Conservation (phyloP, 768 basidiomycete genomes). For the Trametes cingulata region DNA sequence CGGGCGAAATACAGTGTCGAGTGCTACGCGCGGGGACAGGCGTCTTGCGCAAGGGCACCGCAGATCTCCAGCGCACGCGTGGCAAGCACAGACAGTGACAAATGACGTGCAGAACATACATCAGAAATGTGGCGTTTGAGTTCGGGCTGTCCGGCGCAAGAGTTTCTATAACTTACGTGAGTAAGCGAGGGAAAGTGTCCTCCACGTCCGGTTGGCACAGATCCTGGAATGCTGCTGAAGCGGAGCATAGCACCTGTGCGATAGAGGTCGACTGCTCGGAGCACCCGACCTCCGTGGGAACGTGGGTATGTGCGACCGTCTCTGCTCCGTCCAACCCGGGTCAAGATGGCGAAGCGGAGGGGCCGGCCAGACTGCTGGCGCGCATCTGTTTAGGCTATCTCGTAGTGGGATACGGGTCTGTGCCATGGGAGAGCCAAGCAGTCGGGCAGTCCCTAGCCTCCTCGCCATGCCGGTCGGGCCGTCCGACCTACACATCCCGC, state of each 20-base stretch:
- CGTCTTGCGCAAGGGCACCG: not conserved
- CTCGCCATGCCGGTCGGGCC: constrained; percentile 15
- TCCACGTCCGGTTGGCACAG: constrained; percentile 13
- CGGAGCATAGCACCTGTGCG: not conserved
- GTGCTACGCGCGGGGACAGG: not conserved
- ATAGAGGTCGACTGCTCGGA: not conserved
- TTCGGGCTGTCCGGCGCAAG: constrained; percentile 7
- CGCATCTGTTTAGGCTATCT: constrained; percentile 25
- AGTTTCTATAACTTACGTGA: constrained; percentile 19
- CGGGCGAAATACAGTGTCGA: constrained; percentile 1
- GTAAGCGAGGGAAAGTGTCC: constrained; percentile 10
- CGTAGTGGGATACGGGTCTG: not conserved
- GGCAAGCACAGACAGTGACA: constrained; percentile 15
- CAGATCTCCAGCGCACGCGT: constrained; percentile 15
- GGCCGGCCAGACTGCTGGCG: constrained; percentile 4
- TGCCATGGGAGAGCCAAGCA: constrained; percentile 9
- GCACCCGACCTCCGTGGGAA: not conserved
- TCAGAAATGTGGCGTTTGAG: constrained; percentile 29
- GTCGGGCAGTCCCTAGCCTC: not conserved
- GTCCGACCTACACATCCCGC: not conserved
- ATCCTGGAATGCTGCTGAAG: not conserved
- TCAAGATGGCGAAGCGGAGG: constrained; percentile 7
- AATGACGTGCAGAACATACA: constrained; percentile 20
- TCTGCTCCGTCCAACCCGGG: constrained; percentile 13
- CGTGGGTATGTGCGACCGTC: not conserved